These are phyloP conservation scores for Ceriops tagal DNA, from an alignment of 345 rosid genomes.

Conservation along the genomic window DNA sequence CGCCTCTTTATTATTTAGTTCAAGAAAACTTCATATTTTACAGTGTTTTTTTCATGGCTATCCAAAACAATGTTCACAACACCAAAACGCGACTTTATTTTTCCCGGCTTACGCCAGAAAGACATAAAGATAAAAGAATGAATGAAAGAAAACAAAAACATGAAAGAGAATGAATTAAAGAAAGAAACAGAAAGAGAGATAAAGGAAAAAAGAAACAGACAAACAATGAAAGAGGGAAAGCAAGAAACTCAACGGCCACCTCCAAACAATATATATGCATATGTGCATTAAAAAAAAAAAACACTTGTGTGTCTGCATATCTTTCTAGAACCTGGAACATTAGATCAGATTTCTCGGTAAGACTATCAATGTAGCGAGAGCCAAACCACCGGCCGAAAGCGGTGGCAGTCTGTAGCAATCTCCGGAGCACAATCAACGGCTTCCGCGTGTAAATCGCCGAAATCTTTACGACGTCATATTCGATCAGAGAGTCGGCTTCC, in stretches of 20 bases:
- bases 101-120: too few species aligned
- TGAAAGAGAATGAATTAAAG: too few species aligned
- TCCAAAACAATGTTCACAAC: too few species aligned
- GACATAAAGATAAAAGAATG: too few species aligned
- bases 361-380: conserved; percentile 54
- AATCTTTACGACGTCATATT: conserved; percentile 51
- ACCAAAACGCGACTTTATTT: too few species aligned
- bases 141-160: too few species aligned
- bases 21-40: too few species aligned
- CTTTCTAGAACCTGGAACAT: conserved; percentile 59
- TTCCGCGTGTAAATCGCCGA: conserved; percentile 51
- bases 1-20: too few species aligned
- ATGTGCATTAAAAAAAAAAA: too few species aligned
- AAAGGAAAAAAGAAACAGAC: background rate
- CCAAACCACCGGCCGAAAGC: conserved; percentile 80
- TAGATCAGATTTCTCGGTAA: conserved; percentile 56
- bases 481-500: conserved; percentile 59
- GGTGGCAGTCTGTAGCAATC: conserved; percentile 63
- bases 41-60: too few species aligned
- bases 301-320: background rate
- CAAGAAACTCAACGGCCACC: background rate
- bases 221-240: background rate
- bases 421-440: conserved; percentile 64
- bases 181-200: background rate
- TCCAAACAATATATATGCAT: too few species aligned